phyloP scores from a whole-genome alignment of 2,329 filamentous ascomycete genomes.

The Mollisia scopiformis region DNA sequence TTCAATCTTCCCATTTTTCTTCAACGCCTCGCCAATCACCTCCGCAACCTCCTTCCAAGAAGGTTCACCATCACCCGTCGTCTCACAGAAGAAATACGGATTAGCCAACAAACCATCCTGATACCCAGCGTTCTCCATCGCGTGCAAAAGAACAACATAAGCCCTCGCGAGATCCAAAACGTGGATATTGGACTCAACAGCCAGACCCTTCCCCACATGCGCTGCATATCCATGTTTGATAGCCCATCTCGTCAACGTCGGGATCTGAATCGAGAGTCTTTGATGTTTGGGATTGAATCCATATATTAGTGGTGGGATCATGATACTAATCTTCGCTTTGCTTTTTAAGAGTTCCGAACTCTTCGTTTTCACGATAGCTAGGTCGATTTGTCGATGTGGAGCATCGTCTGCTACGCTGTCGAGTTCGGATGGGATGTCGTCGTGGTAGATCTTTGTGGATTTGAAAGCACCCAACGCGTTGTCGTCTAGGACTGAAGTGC shows the following conservation, averaged over 20 bases:
- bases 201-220: slow-evolving; percentile 46
- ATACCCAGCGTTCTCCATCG: slow-evolving; percentile 42
- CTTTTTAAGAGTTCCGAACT: slow-evolving; percentile 39
- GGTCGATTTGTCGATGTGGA: slow-evolving; percentile 49
- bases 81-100: slow-evolving; percentile 54
- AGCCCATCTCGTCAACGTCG: slow-evolving; percentile 49
- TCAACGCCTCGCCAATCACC: slow-evolving; percentile 42
- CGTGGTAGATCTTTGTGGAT: slow-evolving; percentile 41
- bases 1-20: slow-evolving; percentile 41
- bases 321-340: slow-evolving; percentile 49
- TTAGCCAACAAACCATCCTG: slow-evolving; percentile 41
- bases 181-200: slow-evolving; percentile 48
- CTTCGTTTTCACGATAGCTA: too few species aligned
- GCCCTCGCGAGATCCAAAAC: slow-evolving; percentile 50
- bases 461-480: slow-evolving; percentile 33
- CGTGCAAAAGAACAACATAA: slow-evolving; percentile 49
- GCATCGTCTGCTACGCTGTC: slow-evolving; percentile 45
- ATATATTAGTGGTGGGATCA: slow-evolving; percentile 51
- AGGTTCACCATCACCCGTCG: slow-evolving; percentile 45
- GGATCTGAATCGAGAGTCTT: slow-evolving; percentile 50
- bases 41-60: slow-evolving; percentile 45
- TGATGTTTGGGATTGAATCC: slow-evolving; percentile 43
- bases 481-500: slow-evolving; percentile 46
- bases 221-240: slow-evolving; percentile 50
- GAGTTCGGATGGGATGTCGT: slow-evolving; percentile 43